Base-by-base conservation (phyloP, 2,329 filamentous ascomycete genomes). In the Furcasterigmium sp. region DNA sequence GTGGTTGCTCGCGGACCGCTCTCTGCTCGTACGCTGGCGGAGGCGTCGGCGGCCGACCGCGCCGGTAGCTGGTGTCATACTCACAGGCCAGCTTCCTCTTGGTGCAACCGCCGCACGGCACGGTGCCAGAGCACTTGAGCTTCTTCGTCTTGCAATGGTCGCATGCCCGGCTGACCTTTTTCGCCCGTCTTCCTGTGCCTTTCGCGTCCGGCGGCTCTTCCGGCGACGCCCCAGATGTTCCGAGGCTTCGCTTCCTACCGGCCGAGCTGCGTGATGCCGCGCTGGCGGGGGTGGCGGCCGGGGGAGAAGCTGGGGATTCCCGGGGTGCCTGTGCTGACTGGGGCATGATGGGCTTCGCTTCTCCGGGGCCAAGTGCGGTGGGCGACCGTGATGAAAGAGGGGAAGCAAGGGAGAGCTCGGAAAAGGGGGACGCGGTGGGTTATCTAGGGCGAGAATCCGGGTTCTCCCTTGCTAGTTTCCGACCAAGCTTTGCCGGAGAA, bases 111-210 rank as follows among this genome's bases (percentile, higher is more conserved):
- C 54, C 45, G 43, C 64, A 67, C 2, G 64, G 64, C 17, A 61
- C 43, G 1, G 59, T 65, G 0, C 64, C 64, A n/a, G 48, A 46
- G 41, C 64, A 67, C 52, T 58, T 62, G 13, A 61, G 49, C 45
- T 67, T 67, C 43, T 60, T 61, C 9, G 51, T 20, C 49, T 67
- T 67, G 55, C 64, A 67, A 23, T 54, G 53, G 43, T 67, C 64
- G 44, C 64, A 67, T 13, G 64, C 64, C 14, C 60, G 53, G 40
- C 56, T 64, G 5, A 65, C 61, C 48, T 66, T 68, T 28, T 58
- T 49, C 18, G 43, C 34, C 18, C 46, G 39, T 29, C 48, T 39
- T 13, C n/a, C n/a, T n/a, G n/a, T n/a, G 41, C 38, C 15, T 46
- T 49, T n/a, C 26, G 38, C 3, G 15, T 17, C 28, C 32, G 23